A percentile compares a stretch with the other conserved stretches of the same genome.
Evolutionary conservation across 306 rosid genomes (phyloP).

Genomic region (Quercus wislizeni): DNA sequence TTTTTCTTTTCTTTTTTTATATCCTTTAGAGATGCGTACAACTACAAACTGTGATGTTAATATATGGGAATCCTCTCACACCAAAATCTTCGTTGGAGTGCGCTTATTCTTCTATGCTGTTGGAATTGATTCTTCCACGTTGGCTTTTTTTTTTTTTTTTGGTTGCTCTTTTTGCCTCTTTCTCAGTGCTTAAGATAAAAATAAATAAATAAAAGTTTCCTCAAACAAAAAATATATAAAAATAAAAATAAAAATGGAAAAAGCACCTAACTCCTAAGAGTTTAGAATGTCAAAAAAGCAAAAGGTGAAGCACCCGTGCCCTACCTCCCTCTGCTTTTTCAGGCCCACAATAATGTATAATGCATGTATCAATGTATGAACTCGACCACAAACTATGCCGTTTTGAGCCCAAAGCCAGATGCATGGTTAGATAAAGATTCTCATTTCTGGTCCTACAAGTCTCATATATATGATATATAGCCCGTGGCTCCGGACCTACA

Average conservation of each 20-base stretch:
- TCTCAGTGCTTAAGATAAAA: not conserved
- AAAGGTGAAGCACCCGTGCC: conserved; percentile 46
- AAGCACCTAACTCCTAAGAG: conserved; percentile 2
- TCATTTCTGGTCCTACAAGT: no score
- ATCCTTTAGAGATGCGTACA: not conserved
- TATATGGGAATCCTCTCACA: conserved; percentile 36
- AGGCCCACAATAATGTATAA: conserved; percentile 9
- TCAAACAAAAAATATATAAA: not conserved
- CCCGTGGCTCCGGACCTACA: no score
- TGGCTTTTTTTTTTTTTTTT: not conserved
- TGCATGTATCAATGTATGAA: not conserved
- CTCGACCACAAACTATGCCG: not conserved
- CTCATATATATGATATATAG: no score
- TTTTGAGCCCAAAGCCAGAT: not conserved
- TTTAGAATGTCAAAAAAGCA: conserved; percentile 34
- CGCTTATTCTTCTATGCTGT: conserved; percentile 49
- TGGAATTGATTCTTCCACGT: conserved; percentile 57
- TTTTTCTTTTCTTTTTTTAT: not conserved
- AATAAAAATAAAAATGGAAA: conserved; percentile 2
- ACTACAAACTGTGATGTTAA: not conserved
- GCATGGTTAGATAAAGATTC: no score
- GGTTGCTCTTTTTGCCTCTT: not conserved
- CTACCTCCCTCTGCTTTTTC: conserved; percentile 33
- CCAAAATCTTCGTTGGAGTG: conserved; percentile 67
- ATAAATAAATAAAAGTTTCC: not conserved